Evolutionary conservation across 2,329 filamentous ascomycete species (phyloP), one percentile per base, ranked within the genome.

Genomic region (Cercospora canescens): DNA sequence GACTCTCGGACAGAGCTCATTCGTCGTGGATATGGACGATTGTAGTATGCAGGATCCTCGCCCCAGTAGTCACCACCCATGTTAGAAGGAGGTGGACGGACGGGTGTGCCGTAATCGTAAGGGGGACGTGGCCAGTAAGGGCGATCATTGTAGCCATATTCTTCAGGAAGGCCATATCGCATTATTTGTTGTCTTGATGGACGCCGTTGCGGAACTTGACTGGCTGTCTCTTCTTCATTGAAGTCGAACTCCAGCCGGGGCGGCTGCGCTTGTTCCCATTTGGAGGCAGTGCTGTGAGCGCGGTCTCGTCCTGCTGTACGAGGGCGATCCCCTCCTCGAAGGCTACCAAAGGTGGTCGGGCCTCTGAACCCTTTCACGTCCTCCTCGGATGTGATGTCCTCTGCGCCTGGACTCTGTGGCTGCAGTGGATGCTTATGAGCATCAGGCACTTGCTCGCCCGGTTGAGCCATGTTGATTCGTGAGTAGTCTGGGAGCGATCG

Each of bases 101-200:
- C 60, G 3, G 68, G 68, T 11, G 59, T 55, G 7, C 68, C 71
- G 35, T 74, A 74, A 6, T 74, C 71, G 58, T 71, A 71, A 6
- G 71, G 69, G 11, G 66, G 64, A 2, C 71, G 67, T n/a, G 70
- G 68, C n/a, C 63, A 67, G 55, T 67, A 70, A 4, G 60, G 64
- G 28, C 67, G 65, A 7, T 73, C 71, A 32, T 73, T 69, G 28
- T 74, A 70, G 14, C 64, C 71, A 57, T 68, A 71, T 18, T 73
- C 72, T 59, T 64, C 71, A 6, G 68, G 69, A 21, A 67, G 70
- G 26, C 68, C 71, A 54, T 65, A 74, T 52, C 72, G 68, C 66
- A 70, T 72, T 48, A 74, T 63, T 45, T 69, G 68, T 58, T 72
- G 71, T 26, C 71, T 62, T 35, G 71, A 73, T n/a, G 70, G 71